Conservation (phyloP, 257 asterid genomes). For the Vinca minor region DNA sequence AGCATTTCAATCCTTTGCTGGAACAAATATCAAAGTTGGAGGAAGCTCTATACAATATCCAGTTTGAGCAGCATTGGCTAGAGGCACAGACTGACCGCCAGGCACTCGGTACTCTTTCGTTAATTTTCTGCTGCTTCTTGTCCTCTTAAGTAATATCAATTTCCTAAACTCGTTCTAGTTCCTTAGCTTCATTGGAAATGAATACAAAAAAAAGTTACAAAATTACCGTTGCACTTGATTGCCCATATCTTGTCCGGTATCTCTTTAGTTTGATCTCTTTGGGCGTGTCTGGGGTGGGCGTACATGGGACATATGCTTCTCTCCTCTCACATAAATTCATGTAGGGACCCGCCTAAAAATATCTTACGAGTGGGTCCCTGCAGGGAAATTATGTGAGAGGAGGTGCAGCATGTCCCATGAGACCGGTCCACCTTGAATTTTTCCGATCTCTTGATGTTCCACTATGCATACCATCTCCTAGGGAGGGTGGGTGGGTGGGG, state of each 20-base stretch:
- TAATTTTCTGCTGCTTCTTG: background rate
- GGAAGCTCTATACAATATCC: slow-evolving; percentile 80
- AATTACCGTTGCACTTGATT: background rate
- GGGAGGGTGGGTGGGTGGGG: too few species aligned
- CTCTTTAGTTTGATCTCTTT: background rate
- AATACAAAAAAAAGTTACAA: background rate
- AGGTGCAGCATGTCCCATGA: too few species aligned
- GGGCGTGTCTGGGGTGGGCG: too few species aligned
- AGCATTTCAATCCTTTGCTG: slow-evolving; percentile 81
- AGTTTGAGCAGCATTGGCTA: slow-evolving; percentile 36
- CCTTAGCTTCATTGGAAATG: background rate
- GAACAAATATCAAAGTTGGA: slow-evolving; percentile 79
- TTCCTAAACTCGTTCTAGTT: background rate
- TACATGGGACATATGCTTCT: too few species aligned
- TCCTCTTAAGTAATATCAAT: background rate
- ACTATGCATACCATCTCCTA: too few species aligned
- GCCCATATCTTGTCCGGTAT: background rate
- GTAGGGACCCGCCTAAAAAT: too few species aligned
- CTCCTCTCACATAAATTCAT: too few species aligned
- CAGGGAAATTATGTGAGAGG: too few species aligned
- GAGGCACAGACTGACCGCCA: slow-evolving; percentile 41
- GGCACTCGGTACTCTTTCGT: slow-evolving; percentile 44
- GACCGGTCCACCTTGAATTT: too few species aligned
- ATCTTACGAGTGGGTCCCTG: too few species aligned
- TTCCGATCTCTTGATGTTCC: too few species aligned